These are phyloP conservation scores for Thielaviopsis punctulata DNA, from an alignment of 2,329 filamentous ascomycete species.

Conservation along the genomic window DNA sequence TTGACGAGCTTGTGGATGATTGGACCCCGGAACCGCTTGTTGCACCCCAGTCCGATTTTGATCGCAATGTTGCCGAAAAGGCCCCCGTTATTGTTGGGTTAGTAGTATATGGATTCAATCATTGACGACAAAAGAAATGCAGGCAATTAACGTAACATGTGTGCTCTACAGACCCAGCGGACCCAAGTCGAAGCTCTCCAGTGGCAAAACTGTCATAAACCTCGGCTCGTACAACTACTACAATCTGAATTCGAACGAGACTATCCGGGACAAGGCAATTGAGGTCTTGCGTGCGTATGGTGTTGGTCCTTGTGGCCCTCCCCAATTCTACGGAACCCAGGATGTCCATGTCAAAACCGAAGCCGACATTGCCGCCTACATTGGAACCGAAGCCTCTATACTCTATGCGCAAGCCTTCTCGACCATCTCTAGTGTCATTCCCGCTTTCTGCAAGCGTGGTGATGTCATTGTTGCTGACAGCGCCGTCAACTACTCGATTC, in stretches of 20 bases:
- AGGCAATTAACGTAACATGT: background rate
- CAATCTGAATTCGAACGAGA: slow-evolving; percentile 86
- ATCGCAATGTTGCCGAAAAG: slow-evolving; percentile 70
- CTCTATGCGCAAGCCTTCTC: slow-evolving; percentile 94
- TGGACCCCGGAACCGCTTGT: slow-evolving; percentile 93
- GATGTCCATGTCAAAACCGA: slow-evolving; percentile 97
- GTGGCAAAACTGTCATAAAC: slow-evolving; percentile 80
- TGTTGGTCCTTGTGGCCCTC: slow-evolving; percentile 89
- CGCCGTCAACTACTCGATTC: slow-evolving; percentile 82
- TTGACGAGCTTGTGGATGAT: slow-evolving; percentile 90
- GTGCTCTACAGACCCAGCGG: slow-evolving; percentile 55
- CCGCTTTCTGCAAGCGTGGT: slow-evolving; percentile 88
- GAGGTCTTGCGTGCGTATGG: slow-evolving; percentile 88
- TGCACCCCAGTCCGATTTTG: slow-evolving; percentile 50
- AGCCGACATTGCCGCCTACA: slow-evolving; percentile 74
- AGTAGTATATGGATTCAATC: background rate
- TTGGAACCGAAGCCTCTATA: slow-evolving; percentile 79
- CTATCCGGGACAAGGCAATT: slow-evolving; percentile 87
- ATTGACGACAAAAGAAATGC: background rate
- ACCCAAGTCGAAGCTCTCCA: slow-evolving; percentile 75
- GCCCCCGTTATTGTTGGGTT: slow-evolving; percentile 77
- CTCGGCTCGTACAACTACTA: slow-evolving; percentile 95
- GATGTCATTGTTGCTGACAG: slow-evolving; percentile 94
- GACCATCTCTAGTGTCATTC: slow-evolving; percentile 92
- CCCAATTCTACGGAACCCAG: slow-evolving; percentile 95